phyloP scores from a whole-genome alignment of 2,329 filamentous ascomycete genomes.

The Fonsecaea pedrosoi region DNA sequence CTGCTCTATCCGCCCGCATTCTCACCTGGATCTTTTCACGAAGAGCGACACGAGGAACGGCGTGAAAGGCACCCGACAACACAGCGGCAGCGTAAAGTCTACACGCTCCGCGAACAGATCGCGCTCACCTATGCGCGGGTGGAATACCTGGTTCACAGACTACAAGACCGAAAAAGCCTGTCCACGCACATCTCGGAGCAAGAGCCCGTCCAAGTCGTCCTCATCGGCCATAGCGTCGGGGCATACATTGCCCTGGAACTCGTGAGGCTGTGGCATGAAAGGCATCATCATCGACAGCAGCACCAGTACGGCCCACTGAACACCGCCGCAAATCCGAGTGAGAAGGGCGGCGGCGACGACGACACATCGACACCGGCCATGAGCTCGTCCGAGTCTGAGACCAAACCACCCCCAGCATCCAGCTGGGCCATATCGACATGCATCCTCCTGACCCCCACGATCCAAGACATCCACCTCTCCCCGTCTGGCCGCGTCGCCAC shows the following conservation, averaged over 20 bases:
- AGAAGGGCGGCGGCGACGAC: background rate
- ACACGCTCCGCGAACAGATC: conserved; percentile 54
- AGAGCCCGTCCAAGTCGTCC: conserved; percentile 57
- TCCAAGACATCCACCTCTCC: conserved; percentile 72
- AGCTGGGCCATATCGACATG: conserved; percentile 53
- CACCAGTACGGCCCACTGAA: background rate
- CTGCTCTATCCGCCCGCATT: conserved; percentile 22
- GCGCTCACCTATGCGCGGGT: conserved; percentile 54
- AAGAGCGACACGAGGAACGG: background rate
- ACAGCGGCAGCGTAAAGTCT: conserved; percentile 13
- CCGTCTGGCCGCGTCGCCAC: conserved; percentile 67
- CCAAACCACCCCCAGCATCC: background rate
- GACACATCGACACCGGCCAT: background rate
- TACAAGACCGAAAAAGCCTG: conserved; percentile 31
- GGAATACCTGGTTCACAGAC: conserved; percentile 45
- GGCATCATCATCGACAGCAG: conserved; percentile 20
- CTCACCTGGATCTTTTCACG: background rate
- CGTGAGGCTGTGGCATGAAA: conserved; percentile 62
- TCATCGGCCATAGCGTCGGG: conserved; percentile 78
- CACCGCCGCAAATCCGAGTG: background rate
- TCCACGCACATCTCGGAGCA: conserved; percentile 30
- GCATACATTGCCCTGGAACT: conserved; percentile 74
- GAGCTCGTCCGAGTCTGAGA: background rate
- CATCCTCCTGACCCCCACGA: conserved; percentile 75
- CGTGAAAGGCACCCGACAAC: background rate